These are phyloP conservation scores for Macrocybe sp. DNA, from an alignment of 1,284 basidiomycete genomes.

Conservation along the genomic window DNA sequence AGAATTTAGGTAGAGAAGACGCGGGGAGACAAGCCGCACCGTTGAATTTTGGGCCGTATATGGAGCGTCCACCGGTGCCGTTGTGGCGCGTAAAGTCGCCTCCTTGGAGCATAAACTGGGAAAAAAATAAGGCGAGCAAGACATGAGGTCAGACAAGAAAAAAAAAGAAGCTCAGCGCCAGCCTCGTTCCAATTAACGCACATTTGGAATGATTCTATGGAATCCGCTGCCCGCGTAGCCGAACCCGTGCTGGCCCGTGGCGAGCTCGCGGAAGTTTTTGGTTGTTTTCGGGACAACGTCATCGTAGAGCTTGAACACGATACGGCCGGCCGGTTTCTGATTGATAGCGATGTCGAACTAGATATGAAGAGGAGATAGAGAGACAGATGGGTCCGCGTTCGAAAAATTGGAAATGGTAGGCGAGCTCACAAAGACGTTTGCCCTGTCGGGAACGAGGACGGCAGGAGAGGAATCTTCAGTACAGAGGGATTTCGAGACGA, in stretches of 20 bases:
- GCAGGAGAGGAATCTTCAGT: background rate
- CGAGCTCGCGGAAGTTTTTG: slow-evolving; percentile 76
- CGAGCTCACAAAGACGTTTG: slow-evolving; percentile 44
- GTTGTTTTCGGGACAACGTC: slow-evolving; percentile 70
- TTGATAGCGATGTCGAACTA: slow-evolving; percentile 84
- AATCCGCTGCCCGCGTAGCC: slow-evolving; percentile 67
- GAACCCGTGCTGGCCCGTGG: slow-evolving; percentile 74
- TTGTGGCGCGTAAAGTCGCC: slow-evolving; percentile 73
- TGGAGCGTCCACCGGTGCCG: slow-evolving; percentile 87
- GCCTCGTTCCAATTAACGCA: slow-evolving; percentile 27
- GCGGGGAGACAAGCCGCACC: slow-evolving; percentile 37
- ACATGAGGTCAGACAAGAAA: no score
- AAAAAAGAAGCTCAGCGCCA: no score
- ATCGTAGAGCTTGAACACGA: slow-evolving; percentile 72
- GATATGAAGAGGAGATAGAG: background rate
- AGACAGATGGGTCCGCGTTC: background rate
- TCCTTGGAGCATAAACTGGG: slow-evolving; percentile 82
- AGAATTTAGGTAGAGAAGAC: background rate
- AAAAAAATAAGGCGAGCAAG: no score
- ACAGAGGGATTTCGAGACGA: slow-evolving; percentile 11
- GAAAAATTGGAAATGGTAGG: background rate
- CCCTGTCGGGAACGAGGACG: slow-evolving; percentile 10
- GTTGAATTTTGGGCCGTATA: slow-evolving; percentile 81
- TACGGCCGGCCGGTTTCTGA: slow-evolving; percentile 62
- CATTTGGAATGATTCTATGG: slow-evolving; percentile 75